These are phyloP conservation scores for Boletus semigastroideus DNA, from an alignment of 1,284 basidiomycete species.

Conservation along the genomic window DNA sequence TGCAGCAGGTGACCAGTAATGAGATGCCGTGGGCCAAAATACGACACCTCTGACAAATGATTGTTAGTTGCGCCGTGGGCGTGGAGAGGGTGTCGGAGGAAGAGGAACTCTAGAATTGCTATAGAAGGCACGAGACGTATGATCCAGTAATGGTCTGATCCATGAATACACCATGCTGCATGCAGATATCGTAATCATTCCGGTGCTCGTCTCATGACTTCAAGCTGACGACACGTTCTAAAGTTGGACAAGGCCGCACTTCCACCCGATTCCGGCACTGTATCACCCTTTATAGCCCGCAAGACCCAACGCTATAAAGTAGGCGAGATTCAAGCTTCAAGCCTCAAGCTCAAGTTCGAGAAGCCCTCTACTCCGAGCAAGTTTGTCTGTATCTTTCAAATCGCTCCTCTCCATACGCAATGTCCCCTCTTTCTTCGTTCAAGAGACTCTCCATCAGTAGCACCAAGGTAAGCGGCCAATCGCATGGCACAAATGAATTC, in stretches of 20 bases:
- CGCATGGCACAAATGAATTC: no score
- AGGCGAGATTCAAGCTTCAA: neutral
- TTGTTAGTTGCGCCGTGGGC: neutral
- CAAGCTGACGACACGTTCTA: no score
- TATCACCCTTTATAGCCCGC: neutral
- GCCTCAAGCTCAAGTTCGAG: no score
- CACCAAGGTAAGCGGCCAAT: constrained; percentile 15
- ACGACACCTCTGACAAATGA: neutral
- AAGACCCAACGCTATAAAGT: constrained; percentile 19
- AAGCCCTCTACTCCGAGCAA: neutral
- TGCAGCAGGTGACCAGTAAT: no score
- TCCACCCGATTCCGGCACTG: neutral
- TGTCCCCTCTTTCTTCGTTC: constrained; percentile 20
- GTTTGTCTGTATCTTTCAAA: neutral
- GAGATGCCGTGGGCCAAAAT: no score
- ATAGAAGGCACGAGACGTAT: neutral
- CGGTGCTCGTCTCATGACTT: neutral
- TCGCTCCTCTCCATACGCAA: constrained; percentile 3
- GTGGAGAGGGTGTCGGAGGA: neutral
- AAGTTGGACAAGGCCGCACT: neutral
- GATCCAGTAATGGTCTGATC: neutral
- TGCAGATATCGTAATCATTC: neutral
- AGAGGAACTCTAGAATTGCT: no score
- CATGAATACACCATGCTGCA: neutral
- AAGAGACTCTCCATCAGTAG: constrained; percentile 24